Conservation (phyloP, 805 yeast species). For the Diddensiella santjacobensis region DNA sequence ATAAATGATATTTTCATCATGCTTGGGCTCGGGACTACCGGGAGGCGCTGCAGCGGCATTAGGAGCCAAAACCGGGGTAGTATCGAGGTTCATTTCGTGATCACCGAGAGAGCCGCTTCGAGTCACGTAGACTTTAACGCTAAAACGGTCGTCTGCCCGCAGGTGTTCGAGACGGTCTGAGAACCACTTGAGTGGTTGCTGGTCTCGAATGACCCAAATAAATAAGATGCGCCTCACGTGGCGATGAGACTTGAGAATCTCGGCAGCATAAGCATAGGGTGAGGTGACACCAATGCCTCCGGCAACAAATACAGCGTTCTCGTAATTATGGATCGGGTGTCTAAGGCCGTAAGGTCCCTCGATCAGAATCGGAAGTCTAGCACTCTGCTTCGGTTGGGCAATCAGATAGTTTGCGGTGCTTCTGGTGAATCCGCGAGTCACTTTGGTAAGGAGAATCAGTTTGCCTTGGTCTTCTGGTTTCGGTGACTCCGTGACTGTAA, state of each 20-base stretch:
- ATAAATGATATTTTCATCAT: constrained; percentile 34
- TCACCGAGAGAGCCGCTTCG: constrained; percentile 15
- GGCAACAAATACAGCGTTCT: constrained; percentile 56
- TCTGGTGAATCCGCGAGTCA: constrained; percentile 21
- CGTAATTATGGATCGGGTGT: constrained; percentile 47
- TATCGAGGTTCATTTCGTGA: neutral
- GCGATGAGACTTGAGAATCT: constrained; percentile 6
- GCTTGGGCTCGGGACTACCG: neutral
- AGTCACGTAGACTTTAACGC: constrained; percentile 30
- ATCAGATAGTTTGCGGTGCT: constrained; percentile 11
- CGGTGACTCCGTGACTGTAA: constrained; percentile 27
- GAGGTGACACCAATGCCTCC: constrained; percentile 79
- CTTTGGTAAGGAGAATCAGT: constrained; percentile 16
- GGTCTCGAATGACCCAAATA: constrained; percentile 30
- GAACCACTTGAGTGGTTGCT: constrained; percentile 30
- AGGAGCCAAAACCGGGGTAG: neutral
- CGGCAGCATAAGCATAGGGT: constrained; percentile 40
- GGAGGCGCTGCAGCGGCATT: neutral
- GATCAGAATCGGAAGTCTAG: constrained; percentile 27
- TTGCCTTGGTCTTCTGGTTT: constrained; percentile 13
- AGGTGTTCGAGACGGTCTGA: constrained; percentile 26
- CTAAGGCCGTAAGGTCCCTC: constrained; percentile 75
- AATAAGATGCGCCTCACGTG: constrained; percentile 21
- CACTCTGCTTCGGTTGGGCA: constrained; percentile 5
- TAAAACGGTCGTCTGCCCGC: constrained; percentile 25